Base-by-base conservation (phyloP, 2,329 filamentous ascomycete species). In the Ascosphaera acerosa region DNA sequence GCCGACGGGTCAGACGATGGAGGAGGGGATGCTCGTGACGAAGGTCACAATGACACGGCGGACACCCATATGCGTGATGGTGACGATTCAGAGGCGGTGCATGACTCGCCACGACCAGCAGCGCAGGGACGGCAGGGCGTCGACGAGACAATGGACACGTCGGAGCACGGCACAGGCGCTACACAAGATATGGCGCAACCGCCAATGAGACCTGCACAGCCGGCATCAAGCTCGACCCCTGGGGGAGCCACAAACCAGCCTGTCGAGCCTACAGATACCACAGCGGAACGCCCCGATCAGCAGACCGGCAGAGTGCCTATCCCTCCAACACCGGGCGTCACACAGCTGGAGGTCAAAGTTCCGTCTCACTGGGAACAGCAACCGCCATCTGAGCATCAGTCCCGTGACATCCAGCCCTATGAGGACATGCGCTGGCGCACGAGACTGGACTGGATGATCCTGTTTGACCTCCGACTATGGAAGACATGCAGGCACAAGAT, bases 391-490 rank as follows among this genome's bases (percentile, higher is more conserved):
- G 37, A 35, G 18, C 33, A 34, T 12, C 64, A 64, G 18, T 84
- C 76, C 47, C 64, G 60, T 28, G 62, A 62, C 33, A 55, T 73
- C 4, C 72, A 72, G 30, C 61, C 67, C 10, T 75, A 81, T 33
- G 87, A 97, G 49, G 76, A 97, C 44, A 61, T 97, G 4, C 81
- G 80, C 55, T 70, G 84, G 45, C 72, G 82, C 18, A 76, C 94
- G 9, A 73, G 87, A 18, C 60, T 97, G 4, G 87, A 97, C 51
- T 91, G 80, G 67, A 64, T 97, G 45, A 78, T 97, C 18, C 59
- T 97, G 6, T 97, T 91, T 47, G 87, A 97, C 48, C 55, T 97
- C 32, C 64, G 87, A 26, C 70, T 97, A 62, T 97, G 87, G 87
- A 97, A 97, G 54, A 87, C 81, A 48, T 67, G 89, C 18, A 70